These are phyloP conservation scores for Priceomyces melissophilus DNA, from an alignment of 805 yeast genomes.

Conservation along the genomic window DNA sequence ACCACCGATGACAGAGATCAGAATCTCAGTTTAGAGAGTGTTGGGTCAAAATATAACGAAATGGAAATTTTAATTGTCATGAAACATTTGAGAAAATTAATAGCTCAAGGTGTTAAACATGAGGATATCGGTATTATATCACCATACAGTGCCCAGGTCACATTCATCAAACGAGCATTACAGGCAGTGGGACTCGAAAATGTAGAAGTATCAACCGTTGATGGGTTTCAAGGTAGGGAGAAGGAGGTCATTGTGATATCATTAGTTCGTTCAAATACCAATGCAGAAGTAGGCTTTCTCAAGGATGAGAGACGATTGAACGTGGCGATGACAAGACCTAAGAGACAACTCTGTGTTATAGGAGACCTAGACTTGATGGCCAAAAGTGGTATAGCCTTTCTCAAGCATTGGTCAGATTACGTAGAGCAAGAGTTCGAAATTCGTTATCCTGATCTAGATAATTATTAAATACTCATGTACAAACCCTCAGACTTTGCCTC, in stretches of 20 bases:
- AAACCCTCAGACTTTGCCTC: too few relatives aligned
- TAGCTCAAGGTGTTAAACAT: conserved; percentile 50
- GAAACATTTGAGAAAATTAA: conserved; percentile 52
- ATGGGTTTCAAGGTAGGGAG: conserved; percentile 96
- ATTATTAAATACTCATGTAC: conserved; percentile 12
- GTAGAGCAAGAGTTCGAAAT: conserved; percentile 65
- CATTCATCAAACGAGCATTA: conserved; percentile 49
- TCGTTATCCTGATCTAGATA: conserved; percentile 52
- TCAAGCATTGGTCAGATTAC: conserved; percentile 66
- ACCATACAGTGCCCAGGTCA: conserved; percentile 88
- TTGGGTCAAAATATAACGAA: conserved; percentile 71
- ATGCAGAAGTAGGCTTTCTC: conserved; percentile 74
- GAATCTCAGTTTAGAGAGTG: conserved; percentile 11
- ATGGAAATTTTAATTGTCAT: conserved; percentile 66
- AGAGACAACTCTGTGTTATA: conserved; percentile 76
- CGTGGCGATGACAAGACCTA: conserved; percentile 91
- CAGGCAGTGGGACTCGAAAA: conserved; percentile 23
- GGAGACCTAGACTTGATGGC: conserved; percentile 79
- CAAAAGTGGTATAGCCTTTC: conserved; percentile 41
- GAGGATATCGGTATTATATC: conserved; percentile 78
- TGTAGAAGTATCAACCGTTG: conserved; percentile 85
- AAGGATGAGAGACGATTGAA: conserved; percentile 76
- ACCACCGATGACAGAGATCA: conserved; percentile 27
- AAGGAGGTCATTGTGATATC: conserved; percentile 81
- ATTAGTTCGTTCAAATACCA: conserved; percentile 76